Base-by-base conservation (phyloP, 805 yeast genomes). In the Yamadazyma philogaea region DNA sequence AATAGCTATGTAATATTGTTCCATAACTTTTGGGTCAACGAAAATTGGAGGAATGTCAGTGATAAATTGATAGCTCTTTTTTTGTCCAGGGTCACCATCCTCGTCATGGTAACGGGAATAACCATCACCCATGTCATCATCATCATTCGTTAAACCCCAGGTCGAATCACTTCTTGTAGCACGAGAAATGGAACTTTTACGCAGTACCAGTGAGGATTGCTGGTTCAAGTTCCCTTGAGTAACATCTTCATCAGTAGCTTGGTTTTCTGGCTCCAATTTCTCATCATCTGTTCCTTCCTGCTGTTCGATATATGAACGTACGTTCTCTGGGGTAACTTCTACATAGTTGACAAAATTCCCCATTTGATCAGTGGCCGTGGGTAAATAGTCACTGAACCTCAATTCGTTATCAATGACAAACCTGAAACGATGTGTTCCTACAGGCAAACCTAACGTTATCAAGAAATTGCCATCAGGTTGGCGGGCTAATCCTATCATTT, bases 321-420 rank as follows among this genome's bases (percentile, higher is more conserved):
- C 62, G 42, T 55, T 59, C 44, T 61, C 76, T n/a, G 65, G 75
- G 10, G 73, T 66, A 19, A 87, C 84, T 61, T 88, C 96, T 42
- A 90, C 75, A 63, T 90, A 90, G 64, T 90, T 90, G 39, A 91
- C 96, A 55, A 90, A 86, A 59, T 90, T 90, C 37, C 98, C 98
- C 82, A 89, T 84, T 49, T 90, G 95, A 64, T 91, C 97, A 0
- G 98, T 90, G 5, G 98, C 98, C 1, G 96, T 89, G n/a, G 96
- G 96, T 52, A 90, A 74, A 51, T 76, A 81, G 61, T 89, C 95
- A 30, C 93, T 82, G 59, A 88, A 87, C 48, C 96, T 70, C 52
- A 90, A 78, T 60, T 91, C 97, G 63, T 90, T 89, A 57, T 90
- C 97, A 33, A 90, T 93, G 44, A 91, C 95, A 59, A 90, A 90